Base-by-base conservation (phyloP, 805 yeast genomes). In the Wickerhamomyces chaumierensis region DNA sequence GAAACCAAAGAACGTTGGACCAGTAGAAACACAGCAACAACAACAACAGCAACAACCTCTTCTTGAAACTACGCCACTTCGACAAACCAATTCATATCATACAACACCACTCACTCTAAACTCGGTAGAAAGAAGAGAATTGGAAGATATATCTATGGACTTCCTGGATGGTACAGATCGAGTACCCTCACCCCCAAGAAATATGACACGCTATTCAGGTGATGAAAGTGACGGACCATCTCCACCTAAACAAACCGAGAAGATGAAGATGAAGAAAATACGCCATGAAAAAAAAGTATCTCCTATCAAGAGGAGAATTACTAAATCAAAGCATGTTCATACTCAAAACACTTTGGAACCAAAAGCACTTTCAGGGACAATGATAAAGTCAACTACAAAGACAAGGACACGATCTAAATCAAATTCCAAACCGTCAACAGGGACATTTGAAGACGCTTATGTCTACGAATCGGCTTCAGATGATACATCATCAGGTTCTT, bases 401-500 rank as follows among this genome's bases (percentile, higher is more conserved):
- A 21, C 6, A 21, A 21, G 9, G 9, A 21, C 23, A 6, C 9
- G 23, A 21, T 6, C 23, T 9, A 21, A 21, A 21, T 25, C 29
- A 8, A 25, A 25, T 13, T 8, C 12, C 5, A 13, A 13, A 25
- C 12, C 23, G 17, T 18, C 34, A 18, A 32, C 21, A 15, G 33
- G 18, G 33, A 36, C 16, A 5, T 19, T 33, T n/a, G 16, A 18
- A 18, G 14, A 27, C 9, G n/a, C 32, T 13, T 18, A 36, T 17
- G 33, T 20, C 7, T 14, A 31, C 17, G 31, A 39, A 7, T 34
- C 34, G 2, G 38, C 37, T 7, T 23, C 35, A 3, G 37, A 35
- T 16, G 34, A 38, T 31, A 40, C 37, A 34, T 41, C 39, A 31
- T 5, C 37, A 38, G 41, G 37, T 23, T 35, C 31, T 37, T 28